Evolutionary conservation across 768 basidiomycete genomes (phyloP), one percentile per base, ranked within the genome.

Genomic region (Podaxis rugospora): DNA sequence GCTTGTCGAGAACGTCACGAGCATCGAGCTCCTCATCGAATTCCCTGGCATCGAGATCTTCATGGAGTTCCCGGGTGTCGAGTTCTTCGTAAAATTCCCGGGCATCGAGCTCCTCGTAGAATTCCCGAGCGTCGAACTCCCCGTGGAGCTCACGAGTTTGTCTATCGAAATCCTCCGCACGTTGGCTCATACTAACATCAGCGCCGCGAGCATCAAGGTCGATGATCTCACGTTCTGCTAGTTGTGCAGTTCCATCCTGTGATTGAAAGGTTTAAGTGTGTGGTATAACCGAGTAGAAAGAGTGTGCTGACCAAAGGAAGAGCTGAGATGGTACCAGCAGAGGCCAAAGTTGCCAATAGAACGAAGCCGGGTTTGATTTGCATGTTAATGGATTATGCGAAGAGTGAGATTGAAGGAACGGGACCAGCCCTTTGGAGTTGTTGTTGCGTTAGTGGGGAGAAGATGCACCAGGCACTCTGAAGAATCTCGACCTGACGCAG

Each of bases 401-500:
- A 37, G 5, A 21, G 46, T 47, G 46, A 23, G 11, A 18, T 37
- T 53, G 35, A 18, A 53, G 21, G 25, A 53, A 27, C 13, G 51
- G 51, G 51, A 53, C 51, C 51, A 53, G 51, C 51, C 51, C 51
- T 53, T 21, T 35, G 16, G 18, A 47, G 46, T 47, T 47, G 46
- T 47, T 47, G 46, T 47, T 16, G 46, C 4, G 16, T 9, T 47
- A 18, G 28, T 53, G 14, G 37, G 32, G 53, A 42, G 53, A 55
- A 39, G 35, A 55, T 55, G 53, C 53, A 42, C 53, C 53, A 55
- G 53, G 53, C 53, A 55, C 53, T 55, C 53, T 55, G 36, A 39
- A 25, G 53, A 55, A 23, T 23, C 35, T 23, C 21, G 21, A 5
- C 23, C 5, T 9, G 10, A 39, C 21, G 6, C 39, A 14, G 32